Evolutionary conservation across 176 grass and related monocot genomes (phyloP).

Genomic region (Elaeis guineensis): DNA sequence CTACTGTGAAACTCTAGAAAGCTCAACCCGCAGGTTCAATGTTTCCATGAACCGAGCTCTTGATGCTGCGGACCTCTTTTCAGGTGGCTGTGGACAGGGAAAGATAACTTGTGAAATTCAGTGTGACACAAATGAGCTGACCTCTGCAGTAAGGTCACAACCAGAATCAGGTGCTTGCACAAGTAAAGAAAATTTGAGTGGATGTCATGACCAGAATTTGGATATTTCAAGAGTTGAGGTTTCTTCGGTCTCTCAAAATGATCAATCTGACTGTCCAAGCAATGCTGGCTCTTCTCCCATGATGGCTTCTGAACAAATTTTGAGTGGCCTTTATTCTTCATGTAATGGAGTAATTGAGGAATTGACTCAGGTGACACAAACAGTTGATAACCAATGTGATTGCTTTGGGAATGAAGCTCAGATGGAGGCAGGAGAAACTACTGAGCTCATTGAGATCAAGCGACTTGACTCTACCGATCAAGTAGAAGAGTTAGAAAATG

Average conservation of each 20-base stretch:
- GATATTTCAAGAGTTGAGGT: conserved; percentile 22
- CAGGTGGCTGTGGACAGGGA: conserved; percentile 1
- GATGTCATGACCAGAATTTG: conserved; percentile 9
- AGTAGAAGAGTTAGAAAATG: conserved; percentile 20
- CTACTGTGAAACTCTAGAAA: conserved; percentile 24
- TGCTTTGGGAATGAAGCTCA: conserved; percentile 23
- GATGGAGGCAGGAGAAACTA: conserved; percentile 2
- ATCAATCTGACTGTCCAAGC: conserved; percentile 15
- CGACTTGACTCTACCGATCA: conserved; percentile 7
- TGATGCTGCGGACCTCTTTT: conserved; percentile 19
- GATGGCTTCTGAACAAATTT: conserved; percentile 26
- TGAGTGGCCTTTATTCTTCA: conserved; percentile 15
- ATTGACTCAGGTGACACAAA: conserved; percentile 22
- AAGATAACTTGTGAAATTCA: conserved; percentile 16
- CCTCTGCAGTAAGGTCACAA: conserved; percentile 19
- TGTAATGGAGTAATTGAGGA: conserved; percentile 22
- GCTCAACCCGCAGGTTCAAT: conserved; percentile 7
- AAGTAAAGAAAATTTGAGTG: conserved; percentile 16
- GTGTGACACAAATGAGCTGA: conserved; percentile 8
- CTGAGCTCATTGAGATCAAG: conserved; percentile 2
- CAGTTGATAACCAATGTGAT: conserved; percentile 20
- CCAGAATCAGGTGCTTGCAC: conserved; percentile 1
- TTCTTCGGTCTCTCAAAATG: conserved; percentile 16
- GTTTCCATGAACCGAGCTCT: conserved; percentile 19
- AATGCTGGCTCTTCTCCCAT: conserved; percentile 10